A percentile compares a stretch with the other conserved stretches of the same genome.
These are phyloP conservation scores for Euphorbia corollata DNA, from an alignment of 441 rosid species.

Conservation along the genomic window DNA sequence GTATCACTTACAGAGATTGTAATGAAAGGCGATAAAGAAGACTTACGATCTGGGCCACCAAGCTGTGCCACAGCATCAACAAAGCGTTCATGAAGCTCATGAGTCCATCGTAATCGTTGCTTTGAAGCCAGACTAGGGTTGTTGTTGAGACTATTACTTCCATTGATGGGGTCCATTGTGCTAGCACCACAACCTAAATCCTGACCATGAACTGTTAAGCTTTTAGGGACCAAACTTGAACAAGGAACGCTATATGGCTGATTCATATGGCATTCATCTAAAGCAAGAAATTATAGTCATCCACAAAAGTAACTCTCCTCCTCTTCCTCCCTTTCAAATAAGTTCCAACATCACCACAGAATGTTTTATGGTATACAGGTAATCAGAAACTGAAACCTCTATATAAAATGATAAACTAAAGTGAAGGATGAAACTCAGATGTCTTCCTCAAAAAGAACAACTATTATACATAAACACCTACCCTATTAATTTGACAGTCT, in stretches of 20 bases:
- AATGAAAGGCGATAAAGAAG: background rate
- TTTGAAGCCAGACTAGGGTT: slow-evolving; percentile 85
- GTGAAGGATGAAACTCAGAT: background rate
- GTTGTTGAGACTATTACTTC: slow-evolving; percentile 48
- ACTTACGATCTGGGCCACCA: slow-evolving; percentile 92
- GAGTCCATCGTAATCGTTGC: slow-evolving; percentile 91
- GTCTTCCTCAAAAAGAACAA: background rate
- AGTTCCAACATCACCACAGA: background rate
- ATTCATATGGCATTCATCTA: slow-evolving; percentile 43
- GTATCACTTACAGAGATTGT: background rate
- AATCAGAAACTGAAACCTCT: background rate
- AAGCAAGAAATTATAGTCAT: slow-evolving; percentile 15
- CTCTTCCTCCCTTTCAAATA: background rate
- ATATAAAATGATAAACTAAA: background rate
- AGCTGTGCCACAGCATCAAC: slow-evolving; percentile 88
- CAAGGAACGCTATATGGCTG: slow-evolving; percentile 36
- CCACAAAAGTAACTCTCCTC: background rate
- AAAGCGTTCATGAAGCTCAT: slow-evolving; percentile 90
- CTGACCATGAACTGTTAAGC: slow-evolving; percentile 48
- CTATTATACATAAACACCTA: background rate
- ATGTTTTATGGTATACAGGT: slow-evolving; percentile 11
- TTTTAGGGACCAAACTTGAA: slow-evolving; percentile 35
- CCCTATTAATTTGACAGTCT: background rate
- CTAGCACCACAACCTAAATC: slow-evolving; percentile 40
- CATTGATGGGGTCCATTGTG: slow-evolving; percentile 61